Base-by-base conservation (phyloP, 2,329 filamentous ascomycete genomes). In the Apiospora aurea region DNA sequence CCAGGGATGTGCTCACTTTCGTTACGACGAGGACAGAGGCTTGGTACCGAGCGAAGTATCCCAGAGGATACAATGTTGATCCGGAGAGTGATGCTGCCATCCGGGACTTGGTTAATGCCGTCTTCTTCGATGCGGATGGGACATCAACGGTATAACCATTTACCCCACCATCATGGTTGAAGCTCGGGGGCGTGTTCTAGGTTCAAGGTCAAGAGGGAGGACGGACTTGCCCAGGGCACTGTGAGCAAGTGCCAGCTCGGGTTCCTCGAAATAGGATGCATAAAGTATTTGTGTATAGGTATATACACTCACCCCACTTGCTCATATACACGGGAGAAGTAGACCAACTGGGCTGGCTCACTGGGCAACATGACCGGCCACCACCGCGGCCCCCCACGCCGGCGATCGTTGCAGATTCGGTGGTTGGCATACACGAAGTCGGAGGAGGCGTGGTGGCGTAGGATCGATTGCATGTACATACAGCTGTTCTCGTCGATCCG, bases 71-170 rank as follows among this genome's bases (percentile, higher is more conserved):
- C 18, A 38, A 64, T 13, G 34, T 16, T n/a, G 21, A 21, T 14
- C 8, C 24, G 21, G 34, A 64, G 34, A 64, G 34, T 18, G 21
- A 64, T n/a, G 34, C 7, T n/a, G 41, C 34, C 16, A 16, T 64
- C 21, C 57, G 21, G 57, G 34, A n/a, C 7, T 41, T 64, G 34
- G 57, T 64, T 18, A 34, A 38, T 10, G 16, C 18, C 18, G 4
- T 64, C 18, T 64, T 64, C 57, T 64, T 64, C 57, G 57, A 64
- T 64, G 57, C 57, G 21, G 57, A 41, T n/a, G 1, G 8, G 53
- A 18, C 16, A 34, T 11, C 29, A 2, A 34, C 18, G 1, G 5
- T 41, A 41, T 41, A 5, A 38, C 34, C 34, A 38, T 8, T 38
- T 38, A 38, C 34, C 34, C 34, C 34, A 38, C 34, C 7, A 38